These are phyloP conservation scores for Xylaria venustula DNA, from an alignment of 495 filamentous ascomycete genomes.

Conservation along the genomic window DNA sequence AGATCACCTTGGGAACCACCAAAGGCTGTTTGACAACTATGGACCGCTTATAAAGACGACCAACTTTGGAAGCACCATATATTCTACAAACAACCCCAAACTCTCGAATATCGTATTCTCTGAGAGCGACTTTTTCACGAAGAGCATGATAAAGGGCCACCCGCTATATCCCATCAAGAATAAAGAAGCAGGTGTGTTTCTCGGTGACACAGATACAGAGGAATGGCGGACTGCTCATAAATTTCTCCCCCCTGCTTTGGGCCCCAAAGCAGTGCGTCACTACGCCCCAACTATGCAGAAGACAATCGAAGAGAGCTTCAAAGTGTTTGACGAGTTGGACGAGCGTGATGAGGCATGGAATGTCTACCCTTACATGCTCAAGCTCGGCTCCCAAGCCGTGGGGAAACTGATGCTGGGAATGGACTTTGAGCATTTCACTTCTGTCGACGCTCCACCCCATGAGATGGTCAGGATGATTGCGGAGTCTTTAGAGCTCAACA, in stretches of 20 bases:
- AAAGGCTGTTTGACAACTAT: constrained; percentile 53
- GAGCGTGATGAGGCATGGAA: constrained; percentile 50
- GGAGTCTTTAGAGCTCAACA: constrained; percentile 47
- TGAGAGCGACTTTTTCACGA: constrained; percentile 53
- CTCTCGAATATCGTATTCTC: constrained; percentile 39
- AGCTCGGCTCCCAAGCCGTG: constrained; percentile 54
- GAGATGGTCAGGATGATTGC: constrained; percentile 42
- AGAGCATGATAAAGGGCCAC: constrained; percentile 49
- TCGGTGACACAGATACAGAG: constrained; percentile 50
- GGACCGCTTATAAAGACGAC: constrained; percentile 54
- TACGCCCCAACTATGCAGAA: constrained; percentile 56
- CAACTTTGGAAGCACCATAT: constrained; percentile 50
- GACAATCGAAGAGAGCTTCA: constrained; percentile 42
- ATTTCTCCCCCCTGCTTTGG: constrained; percentile 54
- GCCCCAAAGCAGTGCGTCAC: constrained; percentile 55
- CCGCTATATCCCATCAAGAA: constrained; percentile 49
- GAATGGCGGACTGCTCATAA: constrained; percentile 52
- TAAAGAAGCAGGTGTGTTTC: constrained; percentile 48
- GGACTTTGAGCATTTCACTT: constrained; percentile 53
- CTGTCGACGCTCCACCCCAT: constrained; percentile 40
- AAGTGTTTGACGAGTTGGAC: constrained; percentile 55
- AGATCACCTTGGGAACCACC: constrained; percentile 58
- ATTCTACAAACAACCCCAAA: constrained; percentile 51
- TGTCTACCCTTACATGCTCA: constrained; percentile 60
- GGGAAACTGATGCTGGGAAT: constrained; percentile 50